phyloP scores from a whole-genome alignment of 345 rosid species.

The Brassica rapa region DNA sequence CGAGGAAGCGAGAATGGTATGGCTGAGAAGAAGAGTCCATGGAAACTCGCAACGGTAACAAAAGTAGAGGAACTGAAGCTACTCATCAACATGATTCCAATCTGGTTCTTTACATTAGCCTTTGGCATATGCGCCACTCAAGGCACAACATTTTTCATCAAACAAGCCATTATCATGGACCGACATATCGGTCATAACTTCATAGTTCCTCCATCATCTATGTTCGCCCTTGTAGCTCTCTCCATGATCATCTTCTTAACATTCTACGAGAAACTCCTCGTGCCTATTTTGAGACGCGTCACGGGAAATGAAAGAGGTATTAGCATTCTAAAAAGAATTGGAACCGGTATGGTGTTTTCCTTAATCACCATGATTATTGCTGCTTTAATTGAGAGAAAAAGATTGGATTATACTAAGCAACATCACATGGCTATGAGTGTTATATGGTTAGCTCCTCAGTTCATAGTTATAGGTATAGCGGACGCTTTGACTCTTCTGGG shows the following conservation, averaged over 20 bases:
- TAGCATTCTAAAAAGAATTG: background rate
- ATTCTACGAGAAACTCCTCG: background rate
- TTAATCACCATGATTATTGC: background rate
- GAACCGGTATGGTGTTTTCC: background rate
- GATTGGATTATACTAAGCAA: background rate
- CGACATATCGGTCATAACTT: background rate
- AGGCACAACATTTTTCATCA: background rate
- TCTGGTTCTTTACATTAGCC: background rate
- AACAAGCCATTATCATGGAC: background rate
- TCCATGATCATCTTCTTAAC: background rate
- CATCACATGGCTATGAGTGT: background rate
- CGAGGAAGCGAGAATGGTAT: background rate
- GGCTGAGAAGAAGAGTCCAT: background rate
- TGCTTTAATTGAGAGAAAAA: background rate
- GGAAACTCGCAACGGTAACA: background rate
- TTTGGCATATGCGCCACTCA: background rate
- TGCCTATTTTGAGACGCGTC: background rate
- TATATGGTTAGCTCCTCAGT: background rate
- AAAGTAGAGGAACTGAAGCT: background rate
- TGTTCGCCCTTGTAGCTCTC: background rate
- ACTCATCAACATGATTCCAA: background rate
- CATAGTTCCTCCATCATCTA: background rate
- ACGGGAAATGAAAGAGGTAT: conserved; percentile 1
- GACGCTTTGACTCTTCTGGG: background rate
- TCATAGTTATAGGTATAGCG: background rate